phyloP scores from a whole-genome alignment of 768 basidiomycete species.

The Gloeostereum incarnatum region DNA sequence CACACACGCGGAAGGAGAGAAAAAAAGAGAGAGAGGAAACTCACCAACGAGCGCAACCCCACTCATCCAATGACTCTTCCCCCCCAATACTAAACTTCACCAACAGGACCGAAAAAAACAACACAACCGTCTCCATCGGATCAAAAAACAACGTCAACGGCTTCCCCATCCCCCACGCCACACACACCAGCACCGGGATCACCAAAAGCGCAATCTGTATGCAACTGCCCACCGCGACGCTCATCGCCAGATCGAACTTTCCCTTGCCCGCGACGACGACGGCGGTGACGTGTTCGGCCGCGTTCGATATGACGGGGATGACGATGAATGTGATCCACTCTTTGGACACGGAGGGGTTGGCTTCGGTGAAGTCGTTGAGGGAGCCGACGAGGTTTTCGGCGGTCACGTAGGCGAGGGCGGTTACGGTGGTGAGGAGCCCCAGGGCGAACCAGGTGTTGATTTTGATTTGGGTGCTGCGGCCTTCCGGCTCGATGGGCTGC shows the following conservation, averaged over 20 bases:
- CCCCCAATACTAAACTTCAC: slow-evolving; percentile 36
- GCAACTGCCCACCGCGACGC: slow-evolving; percentile 31
- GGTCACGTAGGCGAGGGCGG: slow-evolving; percentile 29
- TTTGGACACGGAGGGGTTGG: slow-evolving; percentile 27
- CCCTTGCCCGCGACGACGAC: slow-evolving; percentile 32
- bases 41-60: slow-evolving; percentile 24
- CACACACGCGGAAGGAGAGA: neutral
- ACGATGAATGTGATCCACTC: slow-evolving; percentile 37
- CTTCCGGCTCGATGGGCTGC: too few species aligned
- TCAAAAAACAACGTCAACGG: slow-evolving; percentile 30
- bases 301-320: slow-evolving; percentile 31
- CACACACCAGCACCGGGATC: slow-evolving; percentile 25
- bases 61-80: slow-evolving; percentile 40
- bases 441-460: slow-evolving; percentile 26
- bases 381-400: slow-evolving; percentile 31
- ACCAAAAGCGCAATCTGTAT: slow-evolving; percentile 35
- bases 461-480: too few species aligned
- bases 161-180: slow-evolving; percentile 31
- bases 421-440: slow-evolving; percentile 19
- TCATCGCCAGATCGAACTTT: slow-evolving; percentile 33
- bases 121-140: slow-evolving; percentile 19
- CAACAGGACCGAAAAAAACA: slow-evolving; percentile 30
- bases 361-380: slow-evolving; percentile 27
- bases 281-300: slow-evolving; percentile 31
- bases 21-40: neutral